A percentile compares a stretch with the other conserved stretches of the same genome.
phyloP scores from a whole-genome alignment of 768 basidiomycete species.

The Podaxis mareebaensis region DNA sequence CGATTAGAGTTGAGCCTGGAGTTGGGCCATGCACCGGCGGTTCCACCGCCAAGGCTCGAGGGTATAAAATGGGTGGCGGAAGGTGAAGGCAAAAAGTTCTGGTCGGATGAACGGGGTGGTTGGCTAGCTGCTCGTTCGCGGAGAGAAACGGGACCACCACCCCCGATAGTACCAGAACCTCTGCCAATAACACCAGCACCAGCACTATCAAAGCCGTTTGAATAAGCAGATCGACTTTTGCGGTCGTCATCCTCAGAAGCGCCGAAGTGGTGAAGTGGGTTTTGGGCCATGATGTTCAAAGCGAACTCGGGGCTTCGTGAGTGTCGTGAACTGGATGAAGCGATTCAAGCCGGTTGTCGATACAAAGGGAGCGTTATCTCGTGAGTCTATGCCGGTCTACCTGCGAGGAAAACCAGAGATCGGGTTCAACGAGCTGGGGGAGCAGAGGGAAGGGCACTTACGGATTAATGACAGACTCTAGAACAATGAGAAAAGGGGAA shows the following conservation, averaged over 20 bases:
- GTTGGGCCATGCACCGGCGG: slow-evolving; percentile 38
- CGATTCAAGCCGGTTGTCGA: neutral
- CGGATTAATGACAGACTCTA: slow-evolving; percentile 17
- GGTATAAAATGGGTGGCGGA: slow-evolving; percentile 53
- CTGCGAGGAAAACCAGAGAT: neutral
- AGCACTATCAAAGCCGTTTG: slow-evolving; percentile 8
- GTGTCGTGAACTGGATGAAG: slow-evolving; percentile 4
- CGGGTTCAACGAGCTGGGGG: neutral
- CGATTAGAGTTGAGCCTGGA: slow-evolving; percentile 49
- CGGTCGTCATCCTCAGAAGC: slow-evolving; percentile 12
- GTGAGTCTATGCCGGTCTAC: slow-evolving; percentile 13
- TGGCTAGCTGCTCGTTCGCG: slow-evolving; percentile 72
- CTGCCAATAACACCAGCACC: slow-evolving; percentile 4
- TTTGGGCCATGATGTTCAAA: slow-evolving; percentile 10
- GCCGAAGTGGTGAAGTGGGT: slow-evolving; percentile 11
- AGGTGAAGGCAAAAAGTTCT: slow-evolving; percentile 50
- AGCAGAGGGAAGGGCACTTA: neutral
- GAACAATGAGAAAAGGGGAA: slow-evolving; percentile 10
- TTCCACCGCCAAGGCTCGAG: slow-evolving; percentile 44
- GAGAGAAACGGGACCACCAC: slow-evolving; percentile 44
- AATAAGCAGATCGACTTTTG: slow-evolving; percentile 11
- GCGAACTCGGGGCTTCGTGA: slow-evolving; percentile 1
- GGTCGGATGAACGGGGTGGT: slow-evolving; percentile 56
- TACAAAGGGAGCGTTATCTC: neutral
- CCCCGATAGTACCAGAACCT: slow-evolving; percentile 27